A percentile compares a stretch with the other conserved stretches of the same genome.
Conservation (phyloP, 225 moss, liverwort and hornwort genomes). For the Rhytidiadelphus loreus region DNA sequence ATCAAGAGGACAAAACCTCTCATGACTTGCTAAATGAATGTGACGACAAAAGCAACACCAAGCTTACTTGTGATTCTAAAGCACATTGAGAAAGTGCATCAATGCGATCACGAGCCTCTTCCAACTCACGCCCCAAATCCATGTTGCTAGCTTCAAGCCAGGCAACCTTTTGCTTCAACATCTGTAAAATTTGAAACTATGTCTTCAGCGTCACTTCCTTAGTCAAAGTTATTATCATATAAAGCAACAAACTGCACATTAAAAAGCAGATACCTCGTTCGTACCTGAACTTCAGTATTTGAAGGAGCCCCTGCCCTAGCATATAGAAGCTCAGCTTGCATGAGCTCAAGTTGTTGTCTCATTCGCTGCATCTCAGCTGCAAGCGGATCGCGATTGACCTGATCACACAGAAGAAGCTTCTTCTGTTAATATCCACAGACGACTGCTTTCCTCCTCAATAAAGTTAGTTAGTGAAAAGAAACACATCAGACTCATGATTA, state of each 20-base stretch:
- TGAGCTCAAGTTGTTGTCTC: conserved; percentile 91
- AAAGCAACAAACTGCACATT: neutral
- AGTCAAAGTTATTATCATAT: neutral
- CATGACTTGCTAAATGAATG: neutral
- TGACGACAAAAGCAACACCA: neutral
- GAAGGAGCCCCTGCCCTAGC: conserved; percentile 77
- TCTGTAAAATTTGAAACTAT: conserved; percentile 27
- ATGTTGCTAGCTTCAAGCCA: conserved; percentile 84
- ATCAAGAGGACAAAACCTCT: neutral
- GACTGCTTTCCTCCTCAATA: neutral
- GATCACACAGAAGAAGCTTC: neutral
- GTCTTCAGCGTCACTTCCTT: conserved; percentile 1
- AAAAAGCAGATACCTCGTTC: neutral
- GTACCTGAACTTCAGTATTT: conserved; percentile 76
- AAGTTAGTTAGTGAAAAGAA: neutral
- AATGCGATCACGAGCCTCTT: conserved; percentile 53
- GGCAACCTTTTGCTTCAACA: conserved; percentile 76
- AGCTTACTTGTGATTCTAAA: conserved; percentile 58
- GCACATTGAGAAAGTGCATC: conserved; percentile 58
- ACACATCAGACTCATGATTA: neutral
- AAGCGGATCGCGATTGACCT: conserved; percentile 93
- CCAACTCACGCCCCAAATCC: conserved; percentile 75
- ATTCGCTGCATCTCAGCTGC: conserved; percentile 94
- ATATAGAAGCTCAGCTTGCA: conserved; percentile 94
- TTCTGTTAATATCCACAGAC: neutral